Conservation (phyloP, 805 yeast species). For the Kazachstania kunashirensis region DNA sequence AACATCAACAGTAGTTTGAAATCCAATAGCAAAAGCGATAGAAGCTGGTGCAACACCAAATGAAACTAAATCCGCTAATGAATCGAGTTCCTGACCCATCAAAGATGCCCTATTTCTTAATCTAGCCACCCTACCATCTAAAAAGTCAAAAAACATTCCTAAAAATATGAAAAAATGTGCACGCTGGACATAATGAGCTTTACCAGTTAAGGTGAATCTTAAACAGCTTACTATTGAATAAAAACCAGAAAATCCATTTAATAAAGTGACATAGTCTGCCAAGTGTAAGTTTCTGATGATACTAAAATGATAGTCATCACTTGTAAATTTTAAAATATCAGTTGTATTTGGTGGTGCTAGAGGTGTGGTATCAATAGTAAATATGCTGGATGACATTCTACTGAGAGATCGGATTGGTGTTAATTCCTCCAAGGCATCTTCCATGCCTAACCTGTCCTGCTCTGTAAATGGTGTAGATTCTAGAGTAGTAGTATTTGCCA, state of each 20-base stretch:
- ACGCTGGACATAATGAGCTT: slow-evolving; percentile 63
- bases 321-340: slow-evolving; percentile 69
- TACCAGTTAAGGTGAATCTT: slow-evolving; percentile 63
- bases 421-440: no score
- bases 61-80: slow-evolving; percentile 86
- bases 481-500: no score
- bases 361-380: slow-evolving; percentile 41
- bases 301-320: slow-evolving; percentile 77
- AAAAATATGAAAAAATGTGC: slow-evolving; percentile 84
- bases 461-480: no score
- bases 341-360: slow-evolving; percentile 67
- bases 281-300: slow-evolving; percentile 79
- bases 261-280: slow-evolving; percentile 91
- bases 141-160: slow-evolving; percentile 90
- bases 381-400: slow-evolving; percentile 48
- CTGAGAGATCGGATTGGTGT: slow-evolving; percentile 3
- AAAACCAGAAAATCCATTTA: slow-evolving; percentile 91
- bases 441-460: not conserved
- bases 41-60: slow-evolving; percentile 94
- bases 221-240: slow-evolving; percentile 80
- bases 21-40: slow-evolving; percentile 84
- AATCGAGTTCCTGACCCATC: slow-evolving; percentile 96
- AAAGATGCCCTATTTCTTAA: slow-evolving; percentile 82
- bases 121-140: slow-evolving; percentile 95
- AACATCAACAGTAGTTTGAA: slow-evolving; percentile 74